Evolutionary conservation across 2,329 filamentous ascomycete species (phyloP).

Genomic region (Alternaria triticina): DNA sequence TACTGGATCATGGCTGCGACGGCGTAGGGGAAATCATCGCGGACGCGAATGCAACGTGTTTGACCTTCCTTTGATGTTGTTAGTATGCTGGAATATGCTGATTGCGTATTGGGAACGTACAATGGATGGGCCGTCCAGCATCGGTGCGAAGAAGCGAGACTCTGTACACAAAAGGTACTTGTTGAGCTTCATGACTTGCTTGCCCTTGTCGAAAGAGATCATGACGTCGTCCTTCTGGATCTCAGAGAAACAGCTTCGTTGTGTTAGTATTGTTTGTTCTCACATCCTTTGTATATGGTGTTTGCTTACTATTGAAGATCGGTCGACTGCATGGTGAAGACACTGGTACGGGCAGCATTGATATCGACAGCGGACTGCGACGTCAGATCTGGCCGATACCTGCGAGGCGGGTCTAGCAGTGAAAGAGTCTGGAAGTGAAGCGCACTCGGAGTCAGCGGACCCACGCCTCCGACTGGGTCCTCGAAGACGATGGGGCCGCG

Average conservation of each 20-base stretch:
- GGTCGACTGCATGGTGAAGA: constrained; percentile 2
- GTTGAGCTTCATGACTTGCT: constrained; percentile 19
- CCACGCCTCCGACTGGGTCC: background rate
- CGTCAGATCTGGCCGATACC: background rate
- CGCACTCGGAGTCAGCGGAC: constrained; percentile 12
- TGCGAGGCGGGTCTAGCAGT: constrained; percentile 5
- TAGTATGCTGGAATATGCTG: background rate
- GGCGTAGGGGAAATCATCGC: constrained; percentile 29
- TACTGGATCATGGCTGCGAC: constrained; percentile 27
- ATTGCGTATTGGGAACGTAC: background rate
- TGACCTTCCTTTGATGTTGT: background rate
- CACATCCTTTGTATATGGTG: background rate
- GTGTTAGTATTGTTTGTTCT: background rate
- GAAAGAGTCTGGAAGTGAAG: constrained; percentile 22
- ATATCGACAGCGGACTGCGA: background rate
- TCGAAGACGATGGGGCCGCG: constrained; percentile 6
- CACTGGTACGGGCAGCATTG: constrained; percentile 9
- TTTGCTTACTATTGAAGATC: constrained; percentile 14
- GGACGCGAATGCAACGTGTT: constrained; percentile 22
- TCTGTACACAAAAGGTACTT: constrained; percentile 20
- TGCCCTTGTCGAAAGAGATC: constrained; percentile 24
- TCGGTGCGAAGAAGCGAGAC: constrained; percentile 21
- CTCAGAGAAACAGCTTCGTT: constrained; percentile 10
- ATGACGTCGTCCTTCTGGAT: constrained; percentile 20
- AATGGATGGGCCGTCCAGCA: constrained; percentile 16